Evolutionary conservation across 306 rosid genomes (phyloP).

Genomic region (Canavalia ensiformis): DNA sequence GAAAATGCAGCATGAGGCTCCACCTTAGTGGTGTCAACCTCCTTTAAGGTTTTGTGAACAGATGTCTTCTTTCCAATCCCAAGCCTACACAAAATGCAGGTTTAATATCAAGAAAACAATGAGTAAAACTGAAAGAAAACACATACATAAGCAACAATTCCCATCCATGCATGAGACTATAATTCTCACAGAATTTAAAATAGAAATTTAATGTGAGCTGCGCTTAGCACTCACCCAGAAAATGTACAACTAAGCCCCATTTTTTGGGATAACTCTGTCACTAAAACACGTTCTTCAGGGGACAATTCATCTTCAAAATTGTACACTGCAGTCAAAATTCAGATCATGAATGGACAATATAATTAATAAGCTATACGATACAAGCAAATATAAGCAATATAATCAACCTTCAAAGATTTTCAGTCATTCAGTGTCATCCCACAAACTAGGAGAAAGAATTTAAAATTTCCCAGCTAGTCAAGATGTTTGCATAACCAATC

Average conservation of each 20-base stretch:
- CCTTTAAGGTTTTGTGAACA: conserved; percentile 53
- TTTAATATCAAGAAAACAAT: conserved; percentile 7
- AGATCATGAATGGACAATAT: conserved; percentile 7
- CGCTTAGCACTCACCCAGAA: conserved; percentile 67
- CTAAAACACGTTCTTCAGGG: conserved; percentile 58
- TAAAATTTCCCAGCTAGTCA: conserved; percentile 4
- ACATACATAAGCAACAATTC: background rate
- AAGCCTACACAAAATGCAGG: conserved; percentile 51
- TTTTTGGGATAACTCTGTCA: conserved; percentile 55
- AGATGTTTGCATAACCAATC: background rate
- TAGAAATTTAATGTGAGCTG: background rate
- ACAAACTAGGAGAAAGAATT: background rate
- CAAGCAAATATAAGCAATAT: background rate
- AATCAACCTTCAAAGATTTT: background rate
- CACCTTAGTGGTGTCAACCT: conserved; percentile 14
- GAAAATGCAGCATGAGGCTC: conserved; percentile 57
- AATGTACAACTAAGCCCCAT: conserved; percentile 72
- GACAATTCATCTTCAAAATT: conserved; percentile 58
- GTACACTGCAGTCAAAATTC: conserved; percentile 59
- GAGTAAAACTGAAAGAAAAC: background rate
- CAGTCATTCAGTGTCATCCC: background rate
- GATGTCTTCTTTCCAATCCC: conserved; percentile 49
- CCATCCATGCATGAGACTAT: background rate
- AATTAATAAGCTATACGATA: background rate
- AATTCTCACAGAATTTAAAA: conserved; percentile 23